These are phyloP conservation scores for Aspergillus taichungensis DNA, from an alignment of 495 filamentous ascomycete genomes.

Conservation along the genomic window DNA sequence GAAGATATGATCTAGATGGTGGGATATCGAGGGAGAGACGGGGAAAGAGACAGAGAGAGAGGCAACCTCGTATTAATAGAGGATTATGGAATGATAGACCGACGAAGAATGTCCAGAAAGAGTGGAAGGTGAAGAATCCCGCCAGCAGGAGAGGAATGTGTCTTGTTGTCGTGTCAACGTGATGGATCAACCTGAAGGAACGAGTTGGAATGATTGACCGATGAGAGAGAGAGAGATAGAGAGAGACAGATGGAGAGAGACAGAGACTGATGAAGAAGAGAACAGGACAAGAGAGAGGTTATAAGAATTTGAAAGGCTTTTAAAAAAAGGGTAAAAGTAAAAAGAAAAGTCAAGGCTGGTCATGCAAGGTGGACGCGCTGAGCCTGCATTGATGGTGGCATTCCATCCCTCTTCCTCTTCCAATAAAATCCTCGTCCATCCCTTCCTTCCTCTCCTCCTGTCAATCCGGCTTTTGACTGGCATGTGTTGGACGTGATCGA, in stretches of 20 bases:
- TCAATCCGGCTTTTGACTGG: too few species aligned
- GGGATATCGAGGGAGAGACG: neutral
- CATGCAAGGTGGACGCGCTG: slow-evolving; percentile 14
- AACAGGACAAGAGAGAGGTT: slow-evolving; percentile 4
- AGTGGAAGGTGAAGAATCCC: slow-evolving; percentile 25
- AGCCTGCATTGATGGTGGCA: slow-evolving; percentile 13
- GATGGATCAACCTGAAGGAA: slow-evolving; percentile 24
- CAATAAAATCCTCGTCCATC: slow-evolving; percentile 3
- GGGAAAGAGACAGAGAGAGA: slow-evolving; percentile 6
- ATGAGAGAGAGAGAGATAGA: slow-evolving; percentile 22
- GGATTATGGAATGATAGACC: slow-evolving; percentile 1
- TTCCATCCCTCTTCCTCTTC: too few species aligned
- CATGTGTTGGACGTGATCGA: too few species aligned
- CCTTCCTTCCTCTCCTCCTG: too few species aligned
- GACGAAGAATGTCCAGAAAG: slow-evolving; percentile 2
- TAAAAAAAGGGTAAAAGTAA: slow-evolving; percentile 3
- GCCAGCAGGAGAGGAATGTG: slow-evolving; percentile 31
- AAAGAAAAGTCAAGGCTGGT: slow-evolving; percentile 1
- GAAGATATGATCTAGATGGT: neutral
- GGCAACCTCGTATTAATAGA: slow-evolving; percentile 3
- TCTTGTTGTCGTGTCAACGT: slow-evolving; percentile 40
- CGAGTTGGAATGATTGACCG: slow-evolving; percentile 11
- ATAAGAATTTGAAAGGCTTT: slow-evolving; percentile 2
- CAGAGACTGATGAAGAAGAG: slow-evolving; percentile 11
- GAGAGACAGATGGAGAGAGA: slow-evolving; percentile 8